Conservation (phyloP, 352 stramenopile species). For the Globisporangium canariense region DNA sequence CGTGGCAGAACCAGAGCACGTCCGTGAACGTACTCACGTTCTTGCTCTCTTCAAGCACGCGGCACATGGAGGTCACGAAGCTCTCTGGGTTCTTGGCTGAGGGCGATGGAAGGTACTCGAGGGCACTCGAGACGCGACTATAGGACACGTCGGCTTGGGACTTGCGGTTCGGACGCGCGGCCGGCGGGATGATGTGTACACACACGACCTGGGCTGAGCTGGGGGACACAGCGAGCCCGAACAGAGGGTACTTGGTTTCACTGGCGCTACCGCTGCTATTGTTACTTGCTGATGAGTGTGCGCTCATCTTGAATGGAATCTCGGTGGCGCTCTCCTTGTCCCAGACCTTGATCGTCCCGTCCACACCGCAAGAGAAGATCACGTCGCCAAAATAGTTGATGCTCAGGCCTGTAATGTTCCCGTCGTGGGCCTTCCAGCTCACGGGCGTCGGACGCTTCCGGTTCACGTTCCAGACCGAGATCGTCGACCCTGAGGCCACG, state of each 20-base stretch:
- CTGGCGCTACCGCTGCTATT: not conserved
- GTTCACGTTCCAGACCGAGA: conserved; percentile 72
- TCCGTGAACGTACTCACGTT: conserved; percentile 68
- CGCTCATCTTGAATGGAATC: conserved; percentile 18
- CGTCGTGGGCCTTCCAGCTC: conserved; percentile 61
- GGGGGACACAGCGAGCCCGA: conserved; percentile 64
- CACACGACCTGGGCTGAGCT: conserved; percentile 65
- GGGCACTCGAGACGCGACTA: conserved; percentile 62
- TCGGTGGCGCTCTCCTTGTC: conserved; percentile 37
- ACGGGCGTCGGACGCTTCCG: conserved; percentile 34
- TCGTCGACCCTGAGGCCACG: conserved; percentile 55
- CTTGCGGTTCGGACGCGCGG: conserved; percentile 74
- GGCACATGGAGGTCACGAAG: conserved; percentile 51
- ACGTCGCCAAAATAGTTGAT: conserved; percentile 62
- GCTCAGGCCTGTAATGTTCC: conserved; percentile 63
- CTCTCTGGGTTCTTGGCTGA: conserved; percentile 34
- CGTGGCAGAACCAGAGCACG: conserved; percentile 76
- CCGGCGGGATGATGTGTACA: conserved; percentile 71
- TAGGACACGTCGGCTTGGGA: conserved; percentile 85
- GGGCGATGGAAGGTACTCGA: conserved; percentile 70
- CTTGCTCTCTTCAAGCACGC: conserved; percentile 47
- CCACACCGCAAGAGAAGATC: conserved; percentile 56
- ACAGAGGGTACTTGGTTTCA: conserved; percentile 62
- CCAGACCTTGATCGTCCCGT: conserved; percentile 67
- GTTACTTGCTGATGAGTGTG: not conserved